Evolutionary conservation across 352 stramenopile genomes (phyloP).

Genomic region (Phytophthora rubi): DNA sequence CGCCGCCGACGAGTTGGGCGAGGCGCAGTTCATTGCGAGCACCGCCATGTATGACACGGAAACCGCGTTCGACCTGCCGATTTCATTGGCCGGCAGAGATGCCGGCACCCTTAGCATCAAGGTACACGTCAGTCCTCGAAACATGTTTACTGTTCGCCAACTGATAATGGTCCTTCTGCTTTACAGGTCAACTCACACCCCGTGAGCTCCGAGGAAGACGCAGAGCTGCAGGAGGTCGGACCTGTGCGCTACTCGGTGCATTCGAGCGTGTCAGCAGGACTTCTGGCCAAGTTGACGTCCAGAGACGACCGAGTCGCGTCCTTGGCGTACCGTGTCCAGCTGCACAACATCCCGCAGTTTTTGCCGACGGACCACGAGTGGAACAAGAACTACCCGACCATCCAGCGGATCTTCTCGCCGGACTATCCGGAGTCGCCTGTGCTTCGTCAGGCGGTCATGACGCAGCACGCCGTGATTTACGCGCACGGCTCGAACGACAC

Average conservation of each 20-base stretch:
- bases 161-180: background rate
- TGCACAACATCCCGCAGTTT: constrained; percentile 38
- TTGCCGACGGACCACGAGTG: constrained; percentile 37
- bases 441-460: constrained; percentile 35
- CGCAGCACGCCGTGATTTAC: constrained; percentile 40
- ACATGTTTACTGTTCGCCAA: background rate
- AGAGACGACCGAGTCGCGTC: constrained; percentile 29
- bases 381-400: constrained; percentile 42
- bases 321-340: constrained; percentile 37
- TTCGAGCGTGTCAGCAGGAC: constrained; percentile 31
- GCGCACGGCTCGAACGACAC: constrained; percentile 27
- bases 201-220: background rate
- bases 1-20: constrained; percentile 34
- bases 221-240: constrained; percentile 26
- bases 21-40: constrained; percentile 25
- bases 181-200: constrained; percentile 27
- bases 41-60: constrained; percentile 25
- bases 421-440: constrained; percentile 37
- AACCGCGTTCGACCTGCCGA: constrained; percentile 30
- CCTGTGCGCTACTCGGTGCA: constrained; percentile 45
- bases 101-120: constrained; percentile 33
- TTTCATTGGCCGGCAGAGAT: constrained; percentile 18
- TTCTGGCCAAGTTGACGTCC: constrained; percentile 23
- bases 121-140: background rate
- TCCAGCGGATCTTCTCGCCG: constrained; percentile 40